phyloP scores from a whole-genome alignment of 2,329 filamentous ascomycete genomes.

The Ceratocystis variospora region DNA sequence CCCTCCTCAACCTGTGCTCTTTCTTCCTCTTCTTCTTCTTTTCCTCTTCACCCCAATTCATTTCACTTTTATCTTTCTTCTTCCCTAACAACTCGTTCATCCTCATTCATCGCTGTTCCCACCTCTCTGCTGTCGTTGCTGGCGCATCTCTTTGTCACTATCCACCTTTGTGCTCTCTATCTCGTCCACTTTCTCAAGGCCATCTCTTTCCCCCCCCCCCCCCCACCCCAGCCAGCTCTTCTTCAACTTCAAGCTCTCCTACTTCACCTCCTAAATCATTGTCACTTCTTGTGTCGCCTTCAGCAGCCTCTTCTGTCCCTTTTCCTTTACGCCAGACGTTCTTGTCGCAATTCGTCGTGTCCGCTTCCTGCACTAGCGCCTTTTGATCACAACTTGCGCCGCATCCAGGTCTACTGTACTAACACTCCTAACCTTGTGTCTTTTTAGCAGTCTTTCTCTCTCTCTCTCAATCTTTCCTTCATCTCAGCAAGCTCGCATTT shows the following conservation, averaged over 20 bases:
- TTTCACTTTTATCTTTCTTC: conserved; percentile 20
- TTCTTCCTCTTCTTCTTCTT: conserved; percentile 24
- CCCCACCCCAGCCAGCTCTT: not conserved
- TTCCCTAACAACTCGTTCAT: not conserved
- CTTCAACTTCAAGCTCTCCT: not conserved
- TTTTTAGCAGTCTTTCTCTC: conserved; percentile 14
- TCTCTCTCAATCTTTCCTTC: conserved; percentile 11
- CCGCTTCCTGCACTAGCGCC: not conserved
- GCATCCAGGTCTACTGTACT: not conserved
- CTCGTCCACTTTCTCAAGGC: not conserved
- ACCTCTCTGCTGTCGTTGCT: not conserved
- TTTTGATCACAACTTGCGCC: not conserved
- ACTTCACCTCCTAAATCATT: not conserved
- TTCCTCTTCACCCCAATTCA: conserved; percentile 21
- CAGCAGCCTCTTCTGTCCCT: not conserved
- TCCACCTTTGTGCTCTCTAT: not conserved
- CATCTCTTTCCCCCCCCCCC: not conserved
- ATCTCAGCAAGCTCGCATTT: conserved; percentile 14
- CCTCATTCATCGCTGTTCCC: not conserved
- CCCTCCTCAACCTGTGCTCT: conserved; percentile 23
- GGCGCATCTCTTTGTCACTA: not conserved
- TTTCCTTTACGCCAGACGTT: not conserved
- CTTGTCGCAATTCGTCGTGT: not conserved
- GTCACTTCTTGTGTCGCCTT: not conserved
- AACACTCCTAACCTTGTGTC: conserved; percentile 13